Evolutionary conservation across 1,139 yeast species (phyloP), one percentile per base, ranked within the genome.

Genomic region (Suhomyces chickasaworum): DNA sequence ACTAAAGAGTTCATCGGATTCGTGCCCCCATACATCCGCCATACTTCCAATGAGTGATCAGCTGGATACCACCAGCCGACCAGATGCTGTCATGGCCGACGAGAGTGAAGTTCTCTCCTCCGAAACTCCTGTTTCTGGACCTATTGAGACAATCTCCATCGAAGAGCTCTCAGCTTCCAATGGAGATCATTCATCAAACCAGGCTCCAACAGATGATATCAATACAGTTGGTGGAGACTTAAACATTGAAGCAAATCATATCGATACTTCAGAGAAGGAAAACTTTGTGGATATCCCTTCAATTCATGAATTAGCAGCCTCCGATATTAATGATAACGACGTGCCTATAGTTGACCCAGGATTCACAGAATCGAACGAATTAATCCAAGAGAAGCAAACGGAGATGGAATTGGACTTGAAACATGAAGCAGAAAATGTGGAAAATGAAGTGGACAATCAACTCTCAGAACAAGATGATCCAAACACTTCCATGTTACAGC

Each of bases 401-500:
- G 37, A 22, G 13, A 10, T 33, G 9, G 25, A 12, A 2, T 16
- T 27, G 22, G 34, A 20, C 22, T 20, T 7, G 7, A 7, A 37
- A 1, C 17, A 18, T 15, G 34, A 37, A 7, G 13, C 18, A 13
- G 34, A 29, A 25, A 13, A 29, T 13, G n/a, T n/a, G 7, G 22
- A 37, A 1, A 27, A 18, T 15, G 34, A 37, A 7, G 13, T 27
- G 18, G 34, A 29, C 32, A 13, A 29, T 13, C 5, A 29, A n/a
- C 18, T 17, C 5, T 29, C 32, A 7, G 41, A 33, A 6, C 37
- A 44, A 12, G 49, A 51, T 15, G 59, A 57, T 13, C 57, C 61
- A 3, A 55, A 57, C 33, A 55, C 60, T 8, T 55, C 60, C n/a
- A 29, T 39, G 3, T 39, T 47, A 15, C 51, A 52, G 20, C 38